Percentiles rank a stretch among this genome's conserved stretches.
Evolutionary conservation across 2,329 filamentous ascomycete genomes (phyloP).

Genomic region (Fusarium sp.): DNA sequence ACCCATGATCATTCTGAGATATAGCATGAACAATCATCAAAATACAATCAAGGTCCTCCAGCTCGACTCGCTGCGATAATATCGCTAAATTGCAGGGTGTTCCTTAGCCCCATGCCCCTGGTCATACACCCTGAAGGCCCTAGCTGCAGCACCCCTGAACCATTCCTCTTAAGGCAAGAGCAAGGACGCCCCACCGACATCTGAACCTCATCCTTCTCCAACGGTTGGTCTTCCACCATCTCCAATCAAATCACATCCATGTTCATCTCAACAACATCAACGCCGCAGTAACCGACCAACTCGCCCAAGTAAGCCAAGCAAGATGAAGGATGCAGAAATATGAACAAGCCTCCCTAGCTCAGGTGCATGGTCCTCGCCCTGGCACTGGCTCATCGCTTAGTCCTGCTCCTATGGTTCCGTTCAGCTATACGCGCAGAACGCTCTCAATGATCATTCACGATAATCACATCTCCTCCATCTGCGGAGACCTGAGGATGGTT

Average conservation of each 20-base stretch:
- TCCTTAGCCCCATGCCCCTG: constrained; percentile 26
- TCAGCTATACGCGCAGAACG: neutral
- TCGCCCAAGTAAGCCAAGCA: constrained; percentile 10
- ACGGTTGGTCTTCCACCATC: constrained; percentile 30
- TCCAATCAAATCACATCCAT: constrained; percentile 31
- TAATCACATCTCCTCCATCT: neutral
- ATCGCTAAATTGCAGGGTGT: constrained; percentile 36
- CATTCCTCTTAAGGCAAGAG: constrained; percentile 30
- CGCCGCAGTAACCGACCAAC: constrained; percentile 25
- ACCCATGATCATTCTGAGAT: constrained; percentile 1
- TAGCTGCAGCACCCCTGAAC: constrained; percentile 35
- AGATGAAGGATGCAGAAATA: constrained; percentile 5
- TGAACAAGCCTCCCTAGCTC: constrained; percentile 9
- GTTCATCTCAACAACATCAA: constrained; percentile 23
- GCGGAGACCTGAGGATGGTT: neutral
- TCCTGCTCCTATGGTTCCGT: constrained; percentile 4
- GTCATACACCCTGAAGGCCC: constrained; percentile 1
- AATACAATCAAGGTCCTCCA: neutral
- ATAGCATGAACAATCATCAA: constrained; percentile 23
- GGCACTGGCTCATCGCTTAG: constrained; percentile 15
- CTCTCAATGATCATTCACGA: constrained; percentile 4
- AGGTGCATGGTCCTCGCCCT: neutral
- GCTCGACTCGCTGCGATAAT: neutral
- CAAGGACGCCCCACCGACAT: constrained; percentile 32
- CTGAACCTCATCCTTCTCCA: constrained; percentile 28